Evolutionary conservation across 2,329 filamentous ascomycete genomes (phyloP).

Genomic region (Microsporum ferrugineum): DNA sequence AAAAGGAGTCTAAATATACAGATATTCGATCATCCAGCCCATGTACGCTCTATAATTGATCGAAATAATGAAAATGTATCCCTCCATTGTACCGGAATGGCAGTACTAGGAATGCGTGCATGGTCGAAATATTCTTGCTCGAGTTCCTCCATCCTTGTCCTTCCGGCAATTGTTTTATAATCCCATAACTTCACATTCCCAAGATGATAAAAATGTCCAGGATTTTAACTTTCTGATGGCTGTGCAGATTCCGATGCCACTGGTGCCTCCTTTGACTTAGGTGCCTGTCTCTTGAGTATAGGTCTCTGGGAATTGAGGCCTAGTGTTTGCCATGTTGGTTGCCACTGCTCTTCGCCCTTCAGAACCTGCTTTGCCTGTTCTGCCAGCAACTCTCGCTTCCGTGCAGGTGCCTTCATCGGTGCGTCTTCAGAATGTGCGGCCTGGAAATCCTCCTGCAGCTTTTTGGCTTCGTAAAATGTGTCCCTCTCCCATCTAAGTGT

Average conservation of each 20-base stretch:
- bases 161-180: not conserved
- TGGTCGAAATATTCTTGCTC: not conserved
- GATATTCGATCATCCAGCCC: not conserved
- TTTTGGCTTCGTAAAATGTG: slow-evolving; percentile 44
- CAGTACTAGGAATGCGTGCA: too few relatives aligned
- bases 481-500: slow-evolving; percentile 48
- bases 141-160: not conserved
- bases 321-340: slow-evolving; percentile 37
- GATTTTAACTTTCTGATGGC: not conserved
- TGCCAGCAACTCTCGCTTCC: slow-evolving; percentile 39
- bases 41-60: not conserved
- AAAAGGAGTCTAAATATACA: not conserved
- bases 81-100: not conserved
- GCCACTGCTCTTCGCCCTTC: slow-evolving; percentile 52
- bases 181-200: not conserved
- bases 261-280: not conserved
- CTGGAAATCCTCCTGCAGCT: slow-evolving; percentile 35
- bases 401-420: slow-evolving; percentile 30
- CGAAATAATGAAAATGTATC: not conserved
- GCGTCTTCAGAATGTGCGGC: slow-evolving; percentile 26
- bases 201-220: too few relatives aligned
- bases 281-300: slow-evolving; percentile 7
- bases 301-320: slow-evolving; percentile 29
- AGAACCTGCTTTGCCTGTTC: slow-evolving; percentile 54
- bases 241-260: not conserved